Evolutionary conservation across 306 rosid species (phyloP).

Genomic region (Acacia confusa): DNA sequence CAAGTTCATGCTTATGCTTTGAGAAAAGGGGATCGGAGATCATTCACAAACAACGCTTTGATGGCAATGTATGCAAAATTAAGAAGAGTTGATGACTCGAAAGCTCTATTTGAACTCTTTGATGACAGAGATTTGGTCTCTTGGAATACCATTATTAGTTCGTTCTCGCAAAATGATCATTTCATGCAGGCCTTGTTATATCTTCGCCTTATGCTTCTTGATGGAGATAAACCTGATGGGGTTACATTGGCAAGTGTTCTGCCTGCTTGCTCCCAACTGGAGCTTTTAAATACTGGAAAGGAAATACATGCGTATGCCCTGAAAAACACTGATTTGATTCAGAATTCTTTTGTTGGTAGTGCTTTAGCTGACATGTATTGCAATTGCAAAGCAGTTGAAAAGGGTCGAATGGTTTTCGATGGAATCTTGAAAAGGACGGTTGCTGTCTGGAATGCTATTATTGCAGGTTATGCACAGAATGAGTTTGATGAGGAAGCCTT

Average conservation of each 20-base stretch:
- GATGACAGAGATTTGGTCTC: constrained; percentile 70
- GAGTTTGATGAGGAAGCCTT: constrained; percentile 65
- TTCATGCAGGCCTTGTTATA: constrained; percentile 61
- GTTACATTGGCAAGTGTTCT: constrained; percentile 75
- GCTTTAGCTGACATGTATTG: constrained; percentile 92
- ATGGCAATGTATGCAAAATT: constrained; percentile 76
- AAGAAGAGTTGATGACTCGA: constrained; percentile 55
- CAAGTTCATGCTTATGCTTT: constrained; percentile 68
- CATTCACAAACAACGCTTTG: constrained; percentile 72
- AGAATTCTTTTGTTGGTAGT: constrained; percentile 68
- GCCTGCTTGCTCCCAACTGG: constrained; percentile 85
- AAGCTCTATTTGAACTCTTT: constrained; percentile 61
- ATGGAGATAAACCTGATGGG: constrained; percentile 67
- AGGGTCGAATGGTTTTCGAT: constrained; percentile 62
- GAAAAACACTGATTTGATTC: constrained; percentile 47
- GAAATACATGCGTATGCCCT: constrained; percentile 70
- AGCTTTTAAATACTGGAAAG: constrained; percentile 59
- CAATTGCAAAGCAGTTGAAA: constrained; percentile 57
- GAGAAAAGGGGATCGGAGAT: constrained; percentile 50
- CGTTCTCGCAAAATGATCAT: constrained; percentile 67
- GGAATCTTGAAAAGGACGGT: constrained; percentile 39
- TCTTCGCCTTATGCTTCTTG: constrained; percentile 47
- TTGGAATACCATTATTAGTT: constrained; percentile 80
- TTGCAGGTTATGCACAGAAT: constrained; percentile 70
- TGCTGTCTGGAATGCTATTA: constrained; percentile 82